Conservation (phyloP, 169 alveolate species). For the Plasmodium relictum region DNA sequence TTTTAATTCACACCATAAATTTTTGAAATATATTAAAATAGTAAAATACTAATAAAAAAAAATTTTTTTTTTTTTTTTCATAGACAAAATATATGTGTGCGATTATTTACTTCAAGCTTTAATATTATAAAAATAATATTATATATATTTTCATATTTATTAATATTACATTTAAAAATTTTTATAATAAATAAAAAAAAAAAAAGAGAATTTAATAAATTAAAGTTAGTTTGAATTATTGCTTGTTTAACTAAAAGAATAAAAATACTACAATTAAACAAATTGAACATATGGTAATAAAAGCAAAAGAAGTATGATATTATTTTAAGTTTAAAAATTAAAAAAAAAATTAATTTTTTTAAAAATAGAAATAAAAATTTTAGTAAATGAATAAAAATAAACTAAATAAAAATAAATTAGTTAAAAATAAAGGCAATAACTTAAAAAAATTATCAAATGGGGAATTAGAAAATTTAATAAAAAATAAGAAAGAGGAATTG, state of each 20-base stretch:
- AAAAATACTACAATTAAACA: no score
- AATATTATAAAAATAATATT: background rate
- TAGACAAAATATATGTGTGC: background rate
- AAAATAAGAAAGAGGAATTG: slow-evolving; percentile 40
- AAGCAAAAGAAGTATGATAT: background rate
- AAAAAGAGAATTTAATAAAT: no score
- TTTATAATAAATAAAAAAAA: no score
- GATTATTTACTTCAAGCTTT: slow-evolving; percentile 1
- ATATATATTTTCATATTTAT: no score
- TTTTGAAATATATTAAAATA: background rate
- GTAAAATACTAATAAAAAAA: no score
- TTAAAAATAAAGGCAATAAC: slow-evolving; percentile 4
- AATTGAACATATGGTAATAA: background rate
- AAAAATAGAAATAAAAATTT: background rate
- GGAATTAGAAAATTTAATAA: slow-evolving; percentile 45
- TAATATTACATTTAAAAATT: no score
- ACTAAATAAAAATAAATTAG: slow-evolving; percentile 42
- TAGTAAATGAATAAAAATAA: slow-evolving; percentile 38
- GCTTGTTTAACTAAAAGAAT: no score
- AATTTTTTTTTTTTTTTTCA: no score
- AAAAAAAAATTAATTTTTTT: background rate
- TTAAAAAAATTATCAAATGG: slow-evolving; percentile 44
- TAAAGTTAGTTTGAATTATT: no score
- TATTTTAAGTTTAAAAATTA: background rate
- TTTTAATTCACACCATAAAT: background rate